Percentiles rank a stretch among this genome's conserved stretches.
These are phyloP conservation scores for Begonia peltatifolia DNA, from an alignment of 306 rosid species.

Conservation along the genomic window DNA sequence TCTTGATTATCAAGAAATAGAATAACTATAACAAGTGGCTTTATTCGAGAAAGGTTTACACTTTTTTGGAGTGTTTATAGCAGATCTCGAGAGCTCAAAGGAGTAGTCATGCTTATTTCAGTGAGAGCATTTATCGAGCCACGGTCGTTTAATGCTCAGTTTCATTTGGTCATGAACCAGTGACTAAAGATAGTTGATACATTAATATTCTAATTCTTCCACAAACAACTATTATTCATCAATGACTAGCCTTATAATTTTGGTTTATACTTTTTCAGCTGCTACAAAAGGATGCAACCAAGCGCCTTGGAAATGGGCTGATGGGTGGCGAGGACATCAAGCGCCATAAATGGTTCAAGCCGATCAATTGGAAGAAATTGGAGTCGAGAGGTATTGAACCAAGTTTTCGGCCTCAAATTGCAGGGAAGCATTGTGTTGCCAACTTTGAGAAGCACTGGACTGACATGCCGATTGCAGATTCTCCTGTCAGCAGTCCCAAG, in stretches of 20 bases:
- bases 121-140: too few relatives aligned
- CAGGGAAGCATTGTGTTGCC: constrained; percentile 76
- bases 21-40: too few relatives aligned
- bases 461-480: constrained; percentile 73
- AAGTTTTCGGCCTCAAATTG: constrained; percentile 78
- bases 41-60: too few relatives aligned
- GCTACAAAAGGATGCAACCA: constrained; percentile 55
- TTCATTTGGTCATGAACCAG: too few relatives aligned
- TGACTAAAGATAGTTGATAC: too few relatives aligned
- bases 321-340: constrained; percentile 62
- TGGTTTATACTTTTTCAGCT: constrained; percentile 27
- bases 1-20: too few relatives aligned
- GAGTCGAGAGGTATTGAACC: constrained; percentile 70
- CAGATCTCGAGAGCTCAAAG: too few relatives aligned
- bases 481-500: constrained; percentile 80
- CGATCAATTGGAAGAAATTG: constrained; percentile 71
- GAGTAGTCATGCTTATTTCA: too few relatives aligned
- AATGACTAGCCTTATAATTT: background rate
- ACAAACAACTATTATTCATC: too few relatives aligned
- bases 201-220: too few relatives aligned
- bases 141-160: too few relatives aligned
- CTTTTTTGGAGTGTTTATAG: too few relatives aligned
- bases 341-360: constrained; percentile 86
- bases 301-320: constrained; percentile 63
- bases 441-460: constrained; percentile 95